Conservation (phyloP, 192 early-diverging fungal species). For the Coemansia sp. region DNA sequence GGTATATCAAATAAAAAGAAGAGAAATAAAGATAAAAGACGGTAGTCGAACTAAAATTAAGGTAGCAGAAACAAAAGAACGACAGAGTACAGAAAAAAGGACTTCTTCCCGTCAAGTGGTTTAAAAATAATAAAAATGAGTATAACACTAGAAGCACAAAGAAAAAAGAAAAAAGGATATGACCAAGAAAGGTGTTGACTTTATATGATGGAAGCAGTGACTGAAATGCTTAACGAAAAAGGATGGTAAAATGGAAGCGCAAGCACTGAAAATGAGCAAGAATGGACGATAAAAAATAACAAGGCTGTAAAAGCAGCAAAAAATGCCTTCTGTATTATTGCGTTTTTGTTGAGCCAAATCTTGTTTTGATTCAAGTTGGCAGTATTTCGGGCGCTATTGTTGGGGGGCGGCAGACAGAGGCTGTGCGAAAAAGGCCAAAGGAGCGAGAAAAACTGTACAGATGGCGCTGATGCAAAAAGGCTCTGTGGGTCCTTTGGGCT, state of each 20-base stretch:
- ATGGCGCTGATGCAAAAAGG: neutral
- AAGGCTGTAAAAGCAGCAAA: neutral
- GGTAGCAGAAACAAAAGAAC: neutral
- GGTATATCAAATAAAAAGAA: neutral
- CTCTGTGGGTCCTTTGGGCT: neutral
- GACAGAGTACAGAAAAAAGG: neutral
- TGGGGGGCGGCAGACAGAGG: neutral
- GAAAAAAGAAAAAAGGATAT: neutral
- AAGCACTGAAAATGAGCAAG: conserved; percentile 1
- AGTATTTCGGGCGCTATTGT: neutral
- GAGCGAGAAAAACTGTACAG: neutral
- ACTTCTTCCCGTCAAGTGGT: neutral
- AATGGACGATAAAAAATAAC: neutral
- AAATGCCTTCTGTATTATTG: neutral
- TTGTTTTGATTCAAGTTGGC: conserved; percentile 1
- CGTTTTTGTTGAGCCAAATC: neutral
- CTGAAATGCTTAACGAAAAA: neutral
- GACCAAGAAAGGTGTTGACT: too few relatives aligned
- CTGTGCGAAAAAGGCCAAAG: neutral
- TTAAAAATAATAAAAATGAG: neutral
- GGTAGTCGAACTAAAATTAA: neutral
- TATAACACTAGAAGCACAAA: neutral
- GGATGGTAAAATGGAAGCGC: neutral
- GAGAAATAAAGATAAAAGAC: neutral
- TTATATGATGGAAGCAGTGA: neutral